These are phyloP conservation scores for Curvularia sp. DNA, from an alignment of 2,329 filamentous ascomycete species.

Conservation along the genomic window DNA sequence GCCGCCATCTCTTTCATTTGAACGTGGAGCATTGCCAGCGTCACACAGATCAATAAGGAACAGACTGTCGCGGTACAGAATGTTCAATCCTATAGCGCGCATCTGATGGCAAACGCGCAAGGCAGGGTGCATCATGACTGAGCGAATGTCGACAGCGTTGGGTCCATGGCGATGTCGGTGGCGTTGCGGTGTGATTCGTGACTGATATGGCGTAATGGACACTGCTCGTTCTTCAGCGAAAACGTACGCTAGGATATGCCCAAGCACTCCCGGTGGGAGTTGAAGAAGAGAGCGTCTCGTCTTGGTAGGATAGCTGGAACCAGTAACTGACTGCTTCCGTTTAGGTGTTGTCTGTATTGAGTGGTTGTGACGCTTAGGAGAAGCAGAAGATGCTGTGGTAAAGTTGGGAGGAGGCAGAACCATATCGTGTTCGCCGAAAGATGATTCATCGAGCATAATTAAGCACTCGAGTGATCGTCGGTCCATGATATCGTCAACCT, in stretches of 20 bases:
- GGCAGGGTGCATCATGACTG: slow-evolving; percentile 20
- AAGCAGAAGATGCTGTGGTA: slow-evolving; percentile 20
- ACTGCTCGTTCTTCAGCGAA: slow-evolving; percentile 27
- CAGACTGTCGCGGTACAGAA: slow-evolving; percentile 28
- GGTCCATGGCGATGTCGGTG: slow-evolving; percentile 27
- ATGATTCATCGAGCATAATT: slow-evolving; percentile 11
- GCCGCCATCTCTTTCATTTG: slow-evolving; percentile 22
- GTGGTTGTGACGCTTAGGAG: neutral
- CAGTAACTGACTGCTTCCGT: neutral
- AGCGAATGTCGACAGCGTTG: slow-evolving; percentile 30
- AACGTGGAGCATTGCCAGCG: slow-evolving; percentile 17
- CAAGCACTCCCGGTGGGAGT: slow-evolving; percentile 28
- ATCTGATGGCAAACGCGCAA: slow-evolving; percentile 9
- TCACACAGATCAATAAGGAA: slow-evolving; percentile 36
- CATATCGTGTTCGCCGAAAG: neutral
- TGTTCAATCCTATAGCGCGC: slow-evolving; percentile 19
- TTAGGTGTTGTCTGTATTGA: neutral
- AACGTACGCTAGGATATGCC: slow-evolving; percentile 30
- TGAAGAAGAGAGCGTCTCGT: slow-evolving; percentile 15
- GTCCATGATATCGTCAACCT: slow-evolving; percentile 3
- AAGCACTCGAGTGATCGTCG: slow-evolving; percentile 6
- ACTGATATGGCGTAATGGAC: slow-evolving; percentile 18
- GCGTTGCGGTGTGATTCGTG: slow-evolving; percentile 22
- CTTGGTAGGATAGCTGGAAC: neutral
- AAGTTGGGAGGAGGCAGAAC: slow-evolving; percentile 17